Evolutionary conservation across 106 monocot genomes (phyloP).

Genomic region (Xerophyta viscosa): DNA sequence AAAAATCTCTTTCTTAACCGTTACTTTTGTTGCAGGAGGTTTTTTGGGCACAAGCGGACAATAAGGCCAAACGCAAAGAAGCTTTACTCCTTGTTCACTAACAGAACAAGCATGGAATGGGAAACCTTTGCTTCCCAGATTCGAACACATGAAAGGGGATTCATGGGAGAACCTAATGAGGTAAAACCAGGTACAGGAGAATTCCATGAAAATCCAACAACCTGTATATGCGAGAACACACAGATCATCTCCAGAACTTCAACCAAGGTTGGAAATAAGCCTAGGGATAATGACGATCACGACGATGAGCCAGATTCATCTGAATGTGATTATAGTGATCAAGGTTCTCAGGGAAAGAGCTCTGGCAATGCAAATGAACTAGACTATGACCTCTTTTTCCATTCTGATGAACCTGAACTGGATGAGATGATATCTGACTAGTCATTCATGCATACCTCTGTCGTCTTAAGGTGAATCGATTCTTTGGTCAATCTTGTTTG

Average conservation of each 20-base stretch:
- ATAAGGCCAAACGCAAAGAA: constrained; percentile 94
- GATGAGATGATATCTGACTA: constrained; percentile 34
- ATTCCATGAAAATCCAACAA: constrained; percentile 79
- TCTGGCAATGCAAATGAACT: constrained; percentile 4
- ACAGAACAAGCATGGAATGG: constrained; percentile 70
- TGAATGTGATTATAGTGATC: constrained; percentile 29
- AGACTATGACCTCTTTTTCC: constrained; percentile 20
- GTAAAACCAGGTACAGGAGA: constrained; percentile 80
- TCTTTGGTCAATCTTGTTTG: too few relatives aligned
- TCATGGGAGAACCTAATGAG: constrained; percentile 94
- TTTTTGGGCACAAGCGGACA: constrained; percentile 85
- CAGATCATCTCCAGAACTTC: neutral
- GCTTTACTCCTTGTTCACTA: constrained; percentile 63
- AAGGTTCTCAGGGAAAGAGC: neutral
- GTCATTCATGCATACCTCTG: too few relatives aligned
- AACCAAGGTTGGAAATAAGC: constrained; percentile 6
- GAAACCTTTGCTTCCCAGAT: constrained; percentile 64
- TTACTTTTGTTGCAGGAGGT: constrained; percentile 46
- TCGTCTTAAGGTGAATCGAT: too few relatives aligned
- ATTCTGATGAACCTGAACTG: constrained; percentile 21
- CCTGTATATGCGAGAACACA: constrained; percentile 57
- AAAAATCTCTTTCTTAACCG: neutral
- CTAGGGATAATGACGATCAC: neutral
- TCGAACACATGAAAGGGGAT: constrained; percentile 55
- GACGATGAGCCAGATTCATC: constrained; percentile 31